A percentile compares a stretch with the other conserved stretches of the same genome.
Evolutionary conservation across 768 basidiomycete genomes (phyloP).

Genomic region (Calocera viscosa): DNA sequence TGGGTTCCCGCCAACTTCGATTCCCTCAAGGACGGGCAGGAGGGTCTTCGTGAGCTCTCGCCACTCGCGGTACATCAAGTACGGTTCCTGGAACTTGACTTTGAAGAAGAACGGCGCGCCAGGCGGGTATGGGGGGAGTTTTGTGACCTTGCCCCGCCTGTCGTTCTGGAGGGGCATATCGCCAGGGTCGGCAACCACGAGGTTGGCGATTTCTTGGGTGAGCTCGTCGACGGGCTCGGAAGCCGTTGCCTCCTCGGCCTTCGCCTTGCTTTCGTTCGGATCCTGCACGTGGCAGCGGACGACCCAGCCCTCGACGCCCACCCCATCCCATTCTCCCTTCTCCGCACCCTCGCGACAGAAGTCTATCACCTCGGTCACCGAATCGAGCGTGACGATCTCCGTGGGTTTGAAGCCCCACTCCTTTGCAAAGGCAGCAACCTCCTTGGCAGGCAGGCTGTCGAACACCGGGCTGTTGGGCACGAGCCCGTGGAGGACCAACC

Average conservation of each 20-base stretch:
- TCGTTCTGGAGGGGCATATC: neutral
- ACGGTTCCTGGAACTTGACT: constrained; percentile 96
- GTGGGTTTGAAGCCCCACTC: constrained; percentile 91
- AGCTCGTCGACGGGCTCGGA: constrained; percentile 9
- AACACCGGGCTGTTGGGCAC: constrained; percentile 60
- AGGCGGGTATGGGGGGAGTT: constrained; percentile 48
- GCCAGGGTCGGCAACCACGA: neutral
- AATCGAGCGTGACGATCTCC: constrained; percentile 39
- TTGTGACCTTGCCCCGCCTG: constrained; percentile 16
- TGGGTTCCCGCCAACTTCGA: neutral
- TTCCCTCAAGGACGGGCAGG: constrained; percentile 26
- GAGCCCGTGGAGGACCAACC: constrained; percentile 85
- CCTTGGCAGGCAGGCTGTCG: constrained; percentile 50
- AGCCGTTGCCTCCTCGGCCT: constrained; percentile 23
- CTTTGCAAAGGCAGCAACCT: constrained; percentile 66
- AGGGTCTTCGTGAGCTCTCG: constrained; percentile 78
- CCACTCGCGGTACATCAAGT: constrained; percentile 98
- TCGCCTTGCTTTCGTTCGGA: constrained; percentile 27
- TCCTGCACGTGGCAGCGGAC: constrained; percentile 60
- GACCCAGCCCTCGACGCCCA: constrained; percentile 87
- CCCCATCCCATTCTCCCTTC: constrained; percentile 67
- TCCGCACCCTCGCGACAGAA: constrained; percentile 60
- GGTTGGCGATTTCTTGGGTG: neutral
- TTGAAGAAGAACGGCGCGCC: constrained; percentile 97
- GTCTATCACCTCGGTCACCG: constrained; percentile 50